These are phyloP conservation scores for Apiotrichum laibachii DNA, from an alignment of 1,284 basidiomycete species.

Conservation along the genomic window DNA sequence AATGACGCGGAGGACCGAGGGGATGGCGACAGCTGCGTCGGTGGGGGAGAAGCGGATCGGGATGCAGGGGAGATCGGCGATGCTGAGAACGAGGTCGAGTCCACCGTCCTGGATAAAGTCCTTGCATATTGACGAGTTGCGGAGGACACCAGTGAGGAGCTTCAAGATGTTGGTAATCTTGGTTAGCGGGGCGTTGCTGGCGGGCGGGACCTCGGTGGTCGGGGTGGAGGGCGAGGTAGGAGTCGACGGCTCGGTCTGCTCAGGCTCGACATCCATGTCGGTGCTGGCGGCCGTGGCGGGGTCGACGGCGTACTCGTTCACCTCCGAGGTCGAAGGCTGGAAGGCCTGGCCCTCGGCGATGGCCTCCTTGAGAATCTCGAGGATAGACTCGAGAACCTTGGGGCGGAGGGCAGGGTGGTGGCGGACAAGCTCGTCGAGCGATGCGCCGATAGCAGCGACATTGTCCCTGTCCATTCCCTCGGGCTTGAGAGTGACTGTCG, in stretches of 20 bases:
- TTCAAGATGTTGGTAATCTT: conserved; percentile 45
- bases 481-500: conserved; percentile 79
- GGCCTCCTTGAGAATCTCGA: conserved; percentile 67
- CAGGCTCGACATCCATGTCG: conserved; percentile 15
- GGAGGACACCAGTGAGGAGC: conserved; percentile 93
- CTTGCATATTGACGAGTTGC: conserved; percentile 77
- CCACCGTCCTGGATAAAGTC: conserved; percentile 82
- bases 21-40: conserved; percentile 73
- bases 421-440: conserved; percentile 91
- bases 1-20: conserved; percentile 83
- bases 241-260: background rate
- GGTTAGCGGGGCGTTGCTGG: conserved; percentile 19
- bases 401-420: conserved; percentile 89
- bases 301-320: conserved; percentile 23
- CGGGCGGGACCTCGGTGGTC: conserved; percentile 22
- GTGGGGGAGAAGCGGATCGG: conserved; percentile 86
- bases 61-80: conserved; percentile 80
- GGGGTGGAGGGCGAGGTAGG: background rate
- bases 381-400: conserved; percentile 72
- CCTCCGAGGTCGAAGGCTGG: conserved; percentile 23
- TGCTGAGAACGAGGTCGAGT: conserved; percentile 68
- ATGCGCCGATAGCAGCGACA: conserved; percentile 78
- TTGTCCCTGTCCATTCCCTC: conserved; percentile 92
- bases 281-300: conserved; percentile 2
- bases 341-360: conserved; percentile 41